Evolutionary conservation across 352 stramenopile species (phyloP), one percentile per base, ranked within the genome.

Genomic region (Pythium coloratum): DNA sequence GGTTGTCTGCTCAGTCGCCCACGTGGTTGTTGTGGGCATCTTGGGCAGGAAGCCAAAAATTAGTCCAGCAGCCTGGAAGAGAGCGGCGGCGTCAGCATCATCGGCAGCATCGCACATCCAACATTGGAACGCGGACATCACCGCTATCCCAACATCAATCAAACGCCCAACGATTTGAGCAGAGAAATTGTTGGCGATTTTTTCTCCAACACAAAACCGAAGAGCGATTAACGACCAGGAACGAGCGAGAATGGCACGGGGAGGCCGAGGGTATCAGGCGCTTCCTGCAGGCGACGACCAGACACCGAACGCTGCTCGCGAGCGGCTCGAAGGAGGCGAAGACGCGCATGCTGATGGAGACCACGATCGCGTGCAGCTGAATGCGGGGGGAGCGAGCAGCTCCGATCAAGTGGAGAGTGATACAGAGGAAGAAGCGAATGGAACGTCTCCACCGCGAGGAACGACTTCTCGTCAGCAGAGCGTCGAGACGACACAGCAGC

Each of bases 191-290:
- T 59, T 62, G 36, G 55, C 47, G 36, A 34, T 20, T 13, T 24
- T 26, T 6, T 42, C 20, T n/a, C 55, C 42, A 62, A 44, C 26
- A 49, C 32, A 24, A 18, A 60, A 33, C 32, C 33, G 49, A 59
- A n/a, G 32, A 59, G n/a, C 18, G 6, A 59, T 59, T 26, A 8
- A 38, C 30, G 9, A 53, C 46, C 28, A 58, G 20, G 46, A 73
- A 38, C 14, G 13, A 9, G 40, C 6, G 6, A 51, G 9, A 46
- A 90, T 92, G 84, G 82, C 63, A 36, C 72, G 76, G 18, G 72
- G 79, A 36, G 67, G 70, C 30, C 84, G 81, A 24, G 73, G 80
- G 9, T 92, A 92, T 74, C 81, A 77, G 53, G 76, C 82, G 44
- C 59, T 92, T 26, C 78, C 80, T 2, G 74, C 71, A 0, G 70